Base-by-base conservation (phyloP, 1,139 yeast genomes). In the Geotrichum citri-aurantii region DNA sequence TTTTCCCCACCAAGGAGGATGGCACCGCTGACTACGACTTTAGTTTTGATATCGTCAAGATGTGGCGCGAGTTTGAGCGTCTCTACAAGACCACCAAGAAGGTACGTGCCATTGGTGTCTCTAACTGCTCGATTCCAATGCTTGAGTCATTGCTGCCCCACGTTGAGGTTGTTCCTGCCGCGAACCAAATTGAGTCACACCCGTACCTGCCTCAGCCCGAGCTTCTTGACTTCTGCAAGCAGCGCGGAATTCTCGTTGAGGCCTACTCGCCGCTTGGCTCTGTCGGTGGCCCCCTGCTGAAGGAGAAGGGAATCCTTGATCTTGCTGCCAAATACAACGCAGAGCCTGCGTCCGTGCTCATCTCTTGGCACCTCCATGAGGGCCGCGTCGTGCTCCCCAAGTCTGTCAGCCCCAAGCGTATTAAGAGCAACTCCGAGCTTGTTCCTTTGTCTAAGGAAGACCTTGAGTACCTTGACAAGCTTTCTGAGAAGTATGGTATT, bases 181-280 rank as follows among this genome's bases (percentile, higher is more conserved):
- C 76, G 56, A 83, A 86, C 72, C 96, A 88, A 73, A 79, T 86
- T 59, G 95, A 87, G 73, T 71, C 83, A 59, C 95, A 88, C 70
- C 95, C 93, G 59, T 79, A 79, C 66, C 77, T 88, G 59, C 91
- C 92, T 51, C 95, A 88, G 71, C 76, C 72, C 49, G 86, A 86
- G 62, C 76, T 88, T 62, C 71, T 81, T 59, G 80, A 80, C 46
- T 86, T 72, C 70, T 77, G 82, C 69, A 75, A 79, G 62, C 69
- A 75, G 27, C 76, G 87, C 63, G 80, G 79, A 27, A 86, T 89
- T 63, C 69, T 79, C 26, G 70, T 85, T 58, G 88, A 88, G 71
- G 92, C 93, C 48, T 89, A 86, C 72, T 85, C 91, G 42, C 96
- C 96, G 60, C 79, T 89, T 65, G 95, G 93, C 21, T 81, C 89